Evolutionary conservation across 495 filamentous ascomycete species (phyloP).

Genomic region (Clavariopsis aquatica): DNA sequence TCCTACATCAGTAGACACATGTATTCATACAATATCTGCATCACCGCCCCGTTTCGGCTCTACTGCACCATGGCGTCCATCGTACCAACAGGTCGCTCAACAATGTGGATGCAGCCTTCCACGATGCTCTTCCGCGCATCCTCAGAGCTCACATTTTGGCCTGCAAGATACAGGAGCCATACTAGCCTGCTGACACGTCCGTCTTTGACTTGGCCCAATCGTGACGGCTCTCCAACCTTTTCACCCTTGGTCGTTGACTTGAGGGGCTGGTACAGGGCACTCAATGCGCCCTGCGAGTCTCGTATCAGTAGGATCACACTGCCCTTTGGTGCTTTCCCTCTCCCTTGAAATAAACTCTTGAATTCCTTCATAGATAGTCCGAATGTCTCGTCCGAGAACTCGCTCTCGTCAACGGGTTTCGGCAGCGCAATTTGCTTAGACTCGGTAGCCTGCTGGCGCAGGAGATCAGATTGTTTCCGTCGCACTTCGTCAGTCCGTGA

Average conservation of each 20-base stretch:
- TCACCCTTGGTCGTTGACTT: constrained; percentile 45
- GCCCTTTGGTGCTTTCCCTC: constrained; percentile 68
- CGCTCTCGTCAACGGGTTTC: constrained; percentile 30
- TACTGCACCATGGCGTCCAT: constrained; percentile 70
- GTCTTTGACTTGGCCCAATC: constrained; percentile 70
- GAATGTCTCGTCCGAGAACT: constrained; percentile 58
- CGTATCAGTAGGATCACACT: constrained; percentile 73
- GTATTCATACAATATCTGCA: no score
- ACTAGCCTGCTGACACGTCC: constrained; percentile 77
- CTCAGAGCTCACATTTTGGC: constrained; percentile 84
- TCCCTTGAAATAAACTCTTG: constrained; percentile 73
- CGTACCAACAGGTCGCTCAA: constrained; percentile 84
- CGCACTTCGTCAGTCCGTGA: constrained; percentile 57
- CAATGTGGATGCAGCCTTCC: constrained; percentile 83
- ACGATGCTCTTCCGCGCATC: constrained; percentile 77
- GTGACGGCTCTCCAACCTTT: constrained; percentile 48
- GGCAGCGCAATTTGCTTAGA: constrained; percentile 15
- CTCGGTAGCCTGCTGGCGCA: constrained; percentile 28
- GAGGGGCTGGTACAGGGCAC: constrained; percentile 63
- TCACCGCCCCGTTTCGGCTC: not conserved
- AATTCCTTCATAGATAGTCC: constrained; percentile 70
- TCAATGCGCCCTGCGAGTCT: constrained; percentile 64
- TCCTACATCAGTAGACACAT: no score
- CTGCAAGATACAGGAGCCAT: constrained; percentile 88
- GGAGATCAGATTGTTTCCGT: constrained; percentile 24